Evolutionary conservation across 495 filamentous ascomycete species (phyloP).

Genomic region (Parachaetomium inaequale): DNA sequence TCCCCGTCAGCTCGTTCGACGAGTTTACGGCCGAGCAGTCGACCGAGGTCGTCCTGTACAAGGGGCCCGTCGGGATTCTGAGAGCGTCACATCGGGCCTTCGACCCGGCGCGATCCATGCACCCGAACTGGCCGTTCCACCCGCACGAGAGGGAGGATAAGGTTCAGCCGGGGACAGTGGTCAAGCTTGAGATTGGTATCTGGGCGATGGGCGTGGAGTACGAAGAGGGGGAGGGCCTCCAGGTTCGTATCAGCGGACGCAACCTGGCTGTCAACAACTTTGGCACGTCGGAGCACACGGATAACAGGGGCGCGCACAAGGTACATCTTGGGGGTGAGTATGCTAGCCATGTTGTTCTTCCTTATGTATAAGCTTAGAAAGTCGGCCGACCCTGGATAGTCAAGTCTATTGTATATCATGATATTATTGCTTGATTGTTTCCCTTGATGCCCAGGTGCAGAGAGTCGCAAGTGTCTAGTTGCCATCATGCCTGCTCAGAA

Average conservation of each 20-base stretch:
- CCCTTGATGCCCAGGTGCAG: no score
- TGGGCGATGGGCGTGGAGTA: conserved; percentile 7
- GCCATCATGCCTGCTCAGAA: no score
- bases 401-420: no score
- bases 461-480: no score
- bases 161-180: not conserved
- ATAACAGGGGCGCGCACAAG: conserved; percentile 1
- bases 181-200: conserved; percentile 5
- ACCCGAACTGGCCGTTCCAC: conserved; percentile 4
- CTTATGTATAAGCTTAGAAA: not conserved
- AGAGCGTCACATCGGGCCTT: not conserved
- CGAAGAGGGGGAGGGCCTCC: conserved; percentile 1
- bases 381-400: no score
- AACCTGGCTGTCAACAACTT: conserved; percentile 6
- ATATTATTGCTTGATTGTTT: no score
- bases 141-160: conserved; percentile 4
- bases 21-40: not conserved
- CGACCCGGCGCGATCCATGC: not conserved
- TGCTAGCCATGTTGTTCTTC: not conserved
- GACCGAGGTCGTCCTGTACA: conserved; percentile 9
- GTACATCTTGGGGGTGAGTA: not conserved
- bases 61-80: conserved; percentile 1
- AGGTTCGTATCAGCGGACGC: conserved; percentile 2
- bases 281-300: conserved; percentile 1
- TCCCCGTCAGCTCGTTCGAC: conserved; percentile 4